Conservation (phyloP, 2,329 filamentous ascomycete species). For the Colletotrichum paranaense region DNA sequence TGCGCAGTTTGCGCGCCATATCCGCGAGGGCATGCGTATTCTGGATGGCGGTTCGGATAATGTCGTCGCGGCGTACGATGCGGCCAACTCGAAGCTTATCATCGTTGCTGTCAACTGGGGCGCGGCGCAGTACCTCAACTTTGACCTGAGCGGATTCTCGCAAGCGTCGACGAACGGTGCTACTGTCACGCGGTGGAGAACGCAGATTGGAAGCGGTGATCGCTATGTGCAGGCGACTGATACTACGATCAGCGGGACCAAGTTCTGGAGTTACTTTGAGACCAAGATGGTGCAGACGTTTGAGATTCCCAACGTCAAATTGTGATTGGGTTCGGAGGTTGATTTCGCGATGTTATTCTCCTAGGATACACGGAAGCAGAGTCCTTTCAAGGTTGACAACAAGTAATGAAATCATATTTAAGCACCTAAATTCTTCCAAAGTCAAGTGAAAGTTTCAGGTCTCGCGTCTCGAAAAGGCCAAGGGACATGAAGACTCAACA, state of each 20-base stretch:
- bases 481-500: too few relatives aligned
- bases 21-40: slow-evolving; percentile 53
- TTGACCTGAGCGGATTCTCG: slow-evolving; percentile 50
- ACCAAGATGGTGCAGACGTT: slow-evolving; percentile 51
- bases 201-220: slow-evolving; percentile 48
- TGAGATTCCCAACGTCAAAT: slow-evolving; percentile 45
- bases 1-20: slow-evolving; percentile 55
- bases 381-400: too few relatives aligned
- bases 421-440: not conserved
- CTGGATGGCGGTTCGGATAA: slow-evolving; percentile 48
- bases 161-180: slow-evolving; percentile 44
- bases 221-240: slow-evolving; percentile 46
- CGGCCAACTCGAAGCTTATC: slow-evolving; percentile 45
- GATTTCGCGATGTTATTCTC: not conserved
- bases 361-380: not conserved
- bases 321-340: slow-evolving; percentile 15
- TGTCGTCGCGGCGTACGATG: slow-evolving; percentile 53
- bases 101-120: slow-evolving; percentile 54
- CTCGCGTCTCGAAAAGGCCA: too few relatives aligned
- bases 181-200: slow-evolving; percentile 49
- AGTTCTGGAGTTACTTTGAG: slow-evolving; percentile 50
- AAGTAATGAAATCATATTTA: not conserved
- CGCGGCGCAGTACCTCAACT: slow-evolving; percentile 49
- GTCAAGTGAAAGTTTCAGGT: too few relatives aligned
- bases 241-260: slow-evolving; percentile 46